A percentile compares a stretch with the other conserved stretches of the same genome.
phyloP scores from a whole-genome alignment of 495 filamentous ascomycete genomes.

The Saxophila tyrrhenica region DNA sequence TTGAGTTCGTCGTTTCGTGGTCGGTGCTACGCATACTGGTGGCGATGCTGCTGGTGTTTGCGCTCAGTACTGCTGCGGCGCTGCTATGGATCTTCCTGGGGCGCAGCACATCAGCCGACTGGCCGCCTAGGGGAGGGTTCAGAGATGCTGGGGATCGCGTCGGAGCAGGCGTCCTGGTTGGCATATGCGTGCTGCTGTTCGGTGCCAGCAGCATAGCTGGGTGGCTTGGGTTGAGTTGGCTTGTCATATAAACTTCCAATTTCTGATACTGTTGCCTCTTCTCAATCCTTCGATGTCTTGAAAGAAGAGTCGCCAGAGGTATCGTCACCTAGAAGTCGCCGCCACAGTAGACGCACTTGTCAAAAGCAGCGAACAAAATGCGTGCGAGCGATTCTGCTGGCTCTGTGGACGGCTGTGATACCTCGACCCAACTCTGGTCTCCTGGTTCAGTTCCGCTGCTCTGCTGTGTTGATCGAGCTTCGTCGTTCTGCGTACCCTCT shows the following conservation, averaged over 20 bases:
- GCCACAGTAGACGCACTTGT: slow-evolving; percentile 45
- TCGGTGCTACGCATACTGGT: slow-evolving; percentile 10
- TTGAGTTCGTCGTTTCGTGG: slow-evolving; percentile 24
- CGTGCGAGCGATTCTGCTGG: not conserved
- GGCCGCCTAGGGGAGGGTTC: slow-evolving; percentile 6
- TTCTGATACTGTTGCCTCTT: too few species aligned
- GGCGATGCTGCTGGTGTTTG: slow-evolving; percentile 9
- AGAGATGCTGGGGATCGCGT: slow-evolving; percentile 19
- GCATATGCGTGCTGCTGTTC: slow-evolving; percentile 16
- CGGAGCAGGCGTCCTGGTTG: slow-evolving; percentile 13
- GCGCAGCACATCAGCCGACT: not conserved
- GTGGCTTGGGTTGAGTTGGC: slow-evolving; percentile 23
- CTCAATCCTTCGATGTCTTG: too few species aligned
- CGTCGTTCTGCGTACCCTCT: not conserved
- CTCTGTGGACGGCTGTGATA: slow-evolving; percentile 14
- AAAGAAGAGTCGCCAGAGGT: not conserved
- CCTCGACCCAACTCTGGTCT: not conserved
- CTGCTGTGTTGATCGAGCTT: not conserved
- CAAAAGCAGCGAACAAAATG: slow-evolving; percentile 36
- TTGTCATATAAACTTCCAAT: slow-evolving; percentile 17
- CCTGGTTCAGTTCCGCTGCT: not conserved
- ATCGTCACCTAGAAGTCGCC: slow-evolving; percentile 34
- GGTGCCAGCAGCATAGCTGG: slow-evolving; percentile 14
- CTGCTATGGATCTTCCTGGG: slow-evolving; percentile 23
- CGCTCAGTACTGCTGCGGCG: slow-evolving; percentile 10